A percentile compares a stretch with the other conserved stretches of the same genome.
Conservation (phyloP, 2,329 filamentous ascomycete species). For the Boeremia lycopersici region DNA sequence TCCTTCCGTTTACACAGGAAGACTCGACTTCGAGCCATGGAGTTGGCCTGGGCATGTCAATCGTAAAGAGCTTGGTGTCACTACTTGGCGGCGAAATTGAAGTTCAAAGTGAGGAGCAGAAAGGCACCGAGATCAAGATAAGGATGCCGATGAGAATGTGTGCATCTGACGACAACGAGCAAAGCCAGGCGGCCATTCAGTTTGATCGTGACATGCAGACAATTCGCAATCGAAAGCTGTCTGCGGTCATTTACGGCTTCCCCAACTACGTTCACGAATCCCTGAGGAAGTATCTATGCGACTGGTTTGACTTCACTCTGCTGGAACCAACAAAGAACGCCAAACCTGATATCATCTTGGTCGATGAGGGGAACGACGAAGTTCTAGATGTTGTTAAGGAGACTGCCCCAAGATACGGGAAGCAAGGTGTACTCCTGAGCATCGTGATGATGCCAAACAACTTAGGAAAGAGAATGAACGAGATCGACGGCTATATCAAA, state of each 20-base stretch:
- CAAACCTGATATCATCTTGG: slow-evolving; percentile 15
- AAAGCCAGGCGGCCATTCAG: background rate
- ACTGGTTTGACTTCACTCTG: slow-evolving; percentile 14
- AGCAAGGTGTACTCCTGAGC: slow-evolving; percentile 16
- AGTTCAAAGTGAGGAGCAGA: slow-evolving; percentile 11
- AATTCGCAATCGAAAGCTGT: slow-evolving; percentile 2
- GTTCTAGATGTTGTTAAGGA: slow-evolving; percentile 2
- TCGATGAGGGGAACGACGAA: slow-evolving; percentile 21
- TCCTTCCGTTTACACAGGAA: slow-evolving; percentile 29
- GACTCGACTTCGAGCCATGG: slow-evolving; percentile 21
- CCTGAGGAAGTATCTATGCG: slow-evolving; percentile 9
- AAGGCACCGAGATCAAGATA: slow-evolving; percentile 8
- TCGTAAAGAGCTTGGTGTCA: slow-evolving; percentile 25
- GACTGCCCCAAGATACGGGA: slow-evolving; percentile 13
- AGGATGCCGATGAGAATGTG: slow-evolving; percentile 5
- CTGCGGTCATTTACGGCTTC: slow-evolving; percentile 15
- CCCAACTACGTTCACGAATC: slow-evolving; percentile 5
- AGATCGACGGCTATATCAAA: slow-evolving; percentile 12
- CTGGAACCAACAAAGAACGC: slow-evolving; percentile 9
- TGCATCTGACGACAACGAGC: background rate
- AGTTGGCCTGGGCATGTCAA: slow-evolving; percentile 29
- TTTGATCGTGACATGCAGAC: background rate
- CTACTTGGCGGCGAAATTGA: slow-evolving; percentile 24
- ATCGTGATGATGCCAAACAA: slow-evolving; percentile 11
- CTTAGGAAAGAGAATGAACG: slow-evolving; percentile 7